phyloP scores from a whole-genome alignment of 805 yeast genomes.

The Yarrowia keelungensis region DNA sequence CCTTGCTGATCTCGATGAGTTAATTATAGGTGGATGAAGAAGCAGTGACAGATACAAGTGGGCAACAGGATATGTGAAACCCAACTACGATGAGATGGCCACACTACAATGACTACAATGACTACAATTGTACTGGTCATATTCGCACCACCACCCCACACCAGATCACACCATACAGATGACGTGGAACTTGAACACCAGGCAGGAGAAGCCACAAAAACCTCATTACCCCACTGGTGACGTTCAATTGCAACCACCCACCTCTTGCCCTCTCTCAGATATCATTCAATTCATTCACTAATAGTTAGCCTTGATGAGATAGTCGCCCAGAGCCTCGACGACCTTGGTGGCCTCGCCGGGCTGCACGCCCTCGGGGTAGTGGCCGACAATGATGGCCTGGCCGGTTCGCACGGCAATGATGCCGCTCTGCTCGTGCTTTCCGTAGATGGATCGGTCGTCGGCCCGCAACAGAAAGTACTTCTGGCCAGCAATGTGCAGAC shows the following conservation, averaged over 20 bases:
- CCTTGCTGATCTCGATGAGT: too few relatives aligned
- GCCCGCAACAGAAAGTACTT: slow-evolving; percentile 90
- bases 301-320: slow-evolving; percentile 85
- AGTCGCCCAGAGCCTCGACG: slow-evolving; percentile 95
- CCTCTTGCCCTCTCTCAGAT: background rate
- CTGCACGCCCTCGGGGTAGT: slow-evolving; percentile 87
- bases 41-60: too few relatives aligned
- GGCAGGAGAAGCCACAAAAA: too few relatives aligned
- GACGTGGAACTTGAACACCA: too few relatives aligned
- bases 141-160: too few relatives aligned
- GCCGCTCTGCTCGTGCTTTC: slow-evolving; percentile 88
- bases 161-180: too few relatives aligned
- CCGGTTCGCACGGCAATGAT: slow-evolving; percentile 89
- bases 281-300: slow-evolving; percentile 49
- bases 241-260: background rate
- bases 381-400: slow-evolving; percentile 92
- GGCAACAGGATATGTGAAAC: too few relatives aligned
- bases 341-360: slow-evolving; percentile 95
- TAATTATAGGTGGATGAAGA: too few relatives aligned
- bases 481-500: slow-evolving; percentile 82
- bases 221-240: too few relatives aligned
- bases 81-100: too few relatives aligned
- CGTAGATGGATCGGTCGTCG: slow-evolving; percentile 92
- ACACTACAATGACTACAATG: too few relatives aligned
- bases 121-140: too few relatives aligned